phyloP scores from a whole-genome alignment of 1,284 basidiomycete genomes.

The Psilocybe mexicana region DNA sequence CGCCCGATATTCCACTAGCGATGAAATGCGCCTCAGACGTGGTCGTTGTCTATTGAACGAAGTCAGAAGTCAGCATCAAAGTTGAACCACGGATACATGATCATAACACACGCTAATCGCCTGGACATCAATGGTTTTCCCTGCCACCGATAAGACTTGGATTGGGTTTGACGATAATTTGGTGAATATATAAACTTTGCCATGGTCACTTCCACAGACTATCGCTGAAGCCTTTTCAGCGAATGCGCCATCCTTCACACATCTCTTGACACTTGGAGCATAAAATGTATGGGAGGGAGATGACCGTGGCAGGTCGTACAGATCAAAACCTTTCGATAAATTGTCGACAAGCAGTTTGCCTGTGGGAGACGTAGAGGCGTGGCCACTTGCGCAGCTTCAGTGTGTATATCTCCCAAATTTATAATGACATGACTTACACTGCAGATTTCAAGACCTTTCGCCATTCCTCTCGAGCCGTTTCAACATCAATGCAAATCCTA shows the following conservation, averaged over 20 bases:
- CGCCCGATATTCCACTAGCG: slow-evolving; percentile 6
- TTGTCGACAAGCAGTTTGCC: slow-evolving; percentile 12
- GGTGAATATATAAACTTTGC: slow-evolving; percentile 13
- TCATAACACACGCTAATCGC: neutral
- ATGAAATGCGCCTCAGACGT: slow-evolving; percentile 5
- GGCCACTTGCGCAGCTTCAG: slow-evolving; percentile 4
- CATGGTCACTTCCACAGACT: slow-evolving; percentile 12
- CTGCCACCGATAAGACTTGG: slow-evolving; percentile 7
- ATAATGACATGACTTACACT: slow-evolving; percentile 1
- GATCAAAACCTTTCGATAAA: slow-evolving; percentile 11
- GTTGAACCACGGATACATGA: neutral
- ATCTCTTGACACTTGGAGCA: slow-evolving; percentile 6
- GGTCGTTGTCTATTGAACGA: neutral
- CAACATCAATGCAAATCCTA: slow-evolving; percentile 10
- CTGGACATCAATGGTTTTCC: neutral
- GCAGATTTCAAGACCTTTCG: slow-evolving; percentile 11
- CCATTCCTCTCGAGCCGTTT: slow-evolving; percentile 9
- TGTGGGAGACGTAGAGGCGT: slow-evolving; percentile 1
- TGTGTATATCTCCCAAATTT: neutral
- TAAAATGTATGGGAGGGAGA: slow-evolving; percentile 6
- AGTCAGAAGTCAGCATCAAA: too few species aligned
- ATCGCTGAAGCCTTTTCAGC: neutral
- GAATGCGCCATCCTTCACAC: slow-evolving; percentile 8
- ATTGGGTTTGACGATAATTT: neutral
- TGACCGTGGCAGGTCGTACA: slow-evolving; percentile 9